Evolutionary conservation across 73 alveolate genomes (phyloP).

Genomic region (Breviolum minutum): DNA sequence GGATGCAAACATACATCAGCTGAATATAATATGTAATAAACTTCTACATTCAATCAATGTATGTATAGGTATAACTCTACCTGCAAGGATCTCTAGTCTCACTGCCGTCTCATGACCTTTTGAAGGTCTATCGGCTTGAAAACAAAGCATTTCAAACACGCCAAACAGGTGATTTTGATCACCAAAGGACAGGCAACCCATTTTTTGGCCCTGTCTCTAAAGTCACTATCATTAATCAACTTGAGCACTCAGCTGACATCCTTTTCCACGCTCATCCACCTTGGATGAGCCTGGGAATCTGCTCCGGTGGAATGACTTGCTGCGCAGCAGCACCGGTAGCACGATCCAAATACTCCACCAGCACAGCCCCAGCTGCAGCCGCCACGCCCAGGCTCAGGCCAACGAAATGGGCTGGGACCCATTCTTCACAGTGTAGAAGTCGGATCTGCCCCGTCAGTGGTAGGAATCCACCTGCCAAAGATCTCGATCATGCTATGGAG

Average conservation of each 20-base stretch:
- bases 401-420: slow-evolving; percentile 40
- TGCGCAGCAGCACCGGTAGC: not conserved
- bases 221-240: too few species aligned
- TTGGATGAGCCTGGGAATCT: slow-evolving; percentile 32
- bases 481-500: too few species aligned
- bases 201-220: too few species aligned
- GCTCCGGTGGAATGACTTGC: slow-evolving; percentile 60
- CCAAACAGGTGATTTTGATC: not conserved
- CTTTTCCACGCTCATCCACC: not conserved
- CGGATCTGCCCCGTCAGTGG: slow-evolving; percentile 35
- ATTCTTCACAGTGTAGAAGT: not conserved
- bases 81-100: not conserved
- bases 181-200: not conserved
- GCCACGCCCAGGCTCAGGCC: slow-evolving; percentile 65
- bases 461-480: not conserved
- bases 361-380: slow-evolving; percentile 34
- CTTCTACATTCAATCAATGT: too few species aligned
- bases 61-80: not conserved
- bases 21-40: too few species aligned
- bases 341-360: slow-evolving; percentile 49
- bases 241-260: too few species aligned
- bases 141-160: not conserved
- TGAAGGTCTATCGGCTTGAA: not conserved
- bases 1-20: too few species aligned
- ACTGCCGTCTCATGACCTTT: not conserved